Evolutionary conservation across 1,139 yeast species (phyloP), one percentile per base, ranked within the genome.

Genomic region (Saccharomyces hybrid): DNA sequence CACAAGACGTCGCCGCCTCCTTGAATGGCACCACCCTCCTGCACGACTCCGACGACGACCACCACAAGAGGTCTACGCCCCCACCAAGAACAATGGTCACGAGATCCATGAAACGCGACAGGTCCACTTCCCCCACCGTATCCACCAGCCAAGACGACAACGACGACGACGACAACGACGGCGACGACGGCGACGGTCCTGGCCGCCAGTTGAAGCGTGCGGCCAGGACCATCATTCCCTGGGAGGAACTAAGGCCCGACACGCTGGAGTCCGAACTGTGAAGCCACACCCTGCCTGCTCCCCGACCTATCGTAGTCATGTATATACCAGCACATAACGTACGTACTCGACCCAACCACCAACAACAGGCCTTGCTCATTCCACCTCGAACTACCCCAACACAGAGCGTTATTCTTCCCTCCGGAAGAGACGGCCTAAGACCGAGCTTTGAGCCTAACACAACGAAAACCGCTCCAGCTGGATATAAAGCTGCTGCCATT

Each of bases 181-280:
- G 25, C 23, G 26, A 19, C 23, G 23, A 19, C 23, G 3, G 4
- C 23, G 23, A 19, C 23, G 23, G 23, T 19, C 23, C 34, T 19
- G 47, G 54, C 34, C 56, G 52, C 42, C 47, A 49, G 14, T 34
- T 54, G 26, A 38, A 38, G 44, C 44, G 54, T 54, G 27, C 41
- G 26, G 54, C 54, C 38, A 57, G 66, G 55, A 62, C 66, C 19
- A 60, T 65, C 26, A 64, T 65, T 19, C 67, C 68, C 7, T 65
- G 68, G 68, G 67, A 64, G 26, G 68, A 65, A 50, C 55, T 62
- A 31, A 57, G 41, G 6, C 46, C 34, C 25, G 49, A 47, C 26
- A 16, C 32, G 13, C 41, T 41, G 34, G 32, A 26, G 11, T 48
- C 28, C 14, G 32, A 34, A 14, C 25, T 31, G 29, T 31, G 25